A percentile compares a stretch with the other conserved stretches of the same genome.
Conservation (phyloP, 768 basidiomycete genomes). For the Boletus subparvulus region DNA sequence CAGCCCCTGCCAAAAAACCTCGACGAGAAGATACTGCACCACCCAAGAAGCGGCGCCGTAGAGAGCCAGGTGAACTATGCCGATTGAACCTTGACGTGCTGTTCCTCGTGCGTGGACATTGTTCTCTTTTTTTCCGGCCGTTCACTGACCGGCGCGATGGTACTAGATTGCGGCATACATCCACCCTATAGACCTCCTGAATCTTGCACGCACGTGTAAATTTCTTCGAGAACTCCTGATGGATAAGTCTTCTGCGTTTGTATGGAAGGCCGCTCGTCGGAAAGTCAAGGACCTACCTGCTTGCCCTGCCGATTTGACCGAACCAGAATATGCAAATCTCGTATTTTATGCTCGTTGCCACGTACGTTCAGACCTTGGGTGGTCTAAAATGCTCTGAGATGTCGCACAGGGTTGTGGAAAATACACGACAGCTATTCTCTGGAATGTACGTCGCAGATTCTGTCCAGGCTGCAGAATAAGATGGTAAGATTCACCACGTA, state of each 20-base stretch:
- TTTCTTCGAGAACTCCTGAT: slow-evolving; percentile 38
- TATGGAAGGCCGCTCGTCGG: slow-evolving; percentile 26
- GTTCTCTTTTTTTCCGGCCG: not conserved
- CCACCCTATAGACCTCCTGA: slow-evolving; percentile 29
- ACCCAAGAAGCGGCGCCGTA: not conserved
- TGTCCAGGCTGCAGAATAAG: slow-evolving; percentile 1
- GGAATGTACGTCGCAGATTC: slow-evolving; percentile 14
- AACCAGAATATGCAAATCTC: slow-evolving; percentile 44
- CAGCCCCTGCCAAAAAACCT: not conserved
- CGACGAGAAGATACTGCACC: not conserved
- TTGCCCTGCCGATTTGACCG: slow-evolving; percentile 43
- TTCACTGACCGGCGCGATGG: not conserved
- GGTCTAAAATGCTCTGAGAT: not conserved
- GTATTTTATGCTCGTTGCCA: slow-evolving; percentile 30
- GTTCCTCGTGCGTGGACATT: slow-evolving; percentile 3
- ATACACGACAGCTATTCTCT: not conserved
- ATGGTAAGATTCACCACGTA: not conserved
- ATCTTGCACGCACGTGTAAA: slow-evolving; percentile 42
- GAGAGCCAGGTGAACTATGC: slow-evolving; percentile 1
- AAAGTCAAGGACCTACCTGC: slow-evolving; percentile 38
- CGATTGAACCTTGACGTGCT: slow-evolving; percentile 12
- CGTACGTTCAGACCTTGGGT: not conserved
- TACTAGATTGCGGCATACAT: slow-evolving; percentile 41
- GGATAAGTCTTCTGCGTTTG: slow-evolving; percentile 24
- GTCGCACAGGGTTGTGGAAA: slow-evolving; percentile 8